Percentiles rank a stretch among this genome's conserved stretches.
phyloP scores from a whole-genome alignment of 768 basidiomycete genomes.

The Termitomyces sp. region DNA sequence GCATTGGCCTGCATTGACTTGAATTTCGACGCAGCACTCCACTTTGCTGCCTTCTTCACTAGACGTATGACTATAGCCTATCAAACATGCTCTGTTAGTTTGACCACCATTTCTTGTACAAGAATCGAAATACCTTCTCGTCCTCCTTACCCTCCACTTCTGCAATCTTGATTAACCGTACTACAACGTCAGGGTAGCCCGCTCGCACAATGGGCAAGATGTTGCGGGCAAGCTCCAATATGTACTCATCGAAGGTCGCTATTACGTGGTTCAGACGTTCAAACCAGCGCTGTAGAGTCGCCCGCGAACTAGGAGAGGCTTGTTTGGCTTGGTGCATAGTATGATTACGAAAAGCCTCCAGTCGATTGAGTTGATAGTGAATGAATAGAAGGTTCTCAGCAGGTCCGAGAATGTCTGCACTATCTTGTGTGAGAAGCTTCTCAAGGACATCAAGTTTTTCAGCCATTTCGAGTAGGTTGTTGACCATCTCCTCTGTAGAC shows the following conservation, averaged over 20 bases:
- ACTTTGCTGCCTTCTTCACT: slow-evolving; percentile 89
- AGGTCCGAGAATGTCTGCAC: slow-evolving; percentile 76
- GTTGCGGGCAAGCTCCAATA: slow-evolving; percentile 72
- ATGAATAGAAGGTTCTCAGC: slow-evolving; percentile 86
- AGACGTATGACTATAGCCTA: slow-evolving; percentile 93
- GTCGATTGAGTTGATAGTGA: slow-evolving; percentile 88
- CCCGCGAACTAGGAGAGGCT: slow-evolving; percentile 61
- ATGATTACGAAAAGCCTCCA: slow-evolving; percentile 92
- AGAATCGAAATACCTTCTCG: slow-evolving; percentile 65
- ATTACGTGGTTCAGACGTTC: slow-evolving; percentile 81
- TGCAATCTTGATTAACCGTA: slow-evolving; percentile 89
- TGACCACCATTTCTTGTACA: neutral
- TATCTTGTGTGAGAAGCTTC: slow-evolving; percentile 72
- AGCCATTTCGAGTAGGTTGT: slow-evolving; percentile 91
- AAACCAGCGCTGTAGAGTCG: slow-evolving; percentile 76
- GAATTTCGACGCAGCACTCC: slow-evolving; percentile 91
- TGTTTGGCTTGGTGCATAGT: slow-evolving; percentile 93
- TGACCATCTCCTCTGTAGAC: slow-evolving; percentile 93
- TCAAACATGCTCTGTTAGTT: neutral
- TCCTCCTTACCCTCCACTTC: slow-evolving; percentile 93
- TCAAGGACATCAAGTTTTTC: slow-evolving; percentile 77
- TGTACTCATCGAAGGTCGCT: slow-evolving; percentile 80
- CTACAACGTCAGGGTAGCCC: slow-evolving; percentile 82
- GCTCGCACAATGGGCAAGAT: slow-evolving; percentile 76
- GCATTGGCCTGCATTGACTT: slow-evolving; percentile 92